Evolutionary conservation across 345 rosid species (phyloP).

Genomic region (Rhodamnia argentea): DNA sequence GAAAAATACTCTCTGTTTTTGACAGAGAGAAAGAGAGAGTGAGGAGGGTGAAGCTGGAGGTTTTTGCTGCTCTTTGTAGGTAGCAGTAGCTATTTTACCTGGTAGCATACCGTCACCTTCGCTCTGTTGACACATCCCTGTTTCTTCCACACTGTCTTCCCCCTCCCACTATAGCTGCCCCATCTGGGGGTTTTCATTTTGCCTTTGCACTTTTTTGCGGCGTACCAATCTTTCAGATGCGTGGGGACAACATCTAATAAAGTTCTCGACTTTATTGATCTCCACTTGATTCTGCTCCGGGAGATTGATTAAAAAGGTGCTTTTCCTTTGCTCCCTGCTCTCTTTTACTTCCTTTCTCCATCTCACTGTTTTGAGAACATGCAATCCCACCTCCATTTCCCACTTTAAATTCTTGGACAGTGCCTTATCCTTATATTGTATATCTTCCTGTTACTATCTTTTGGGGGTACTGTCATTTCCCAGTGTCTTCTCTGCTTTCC

Average conservation of each 20-base stretch:
- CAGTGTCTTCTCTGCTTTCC: neutral
- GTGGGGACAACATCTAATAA: constrained; percentile 14
- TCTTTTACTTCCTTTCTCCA: neutral
- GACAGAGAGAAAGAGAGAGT: neutral
- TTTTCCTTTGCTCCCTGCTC: neutral
- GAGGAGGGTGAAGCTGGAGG: neutral
- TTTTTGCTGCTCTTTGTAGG: neutral
- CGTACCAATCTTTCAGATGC: neutral
- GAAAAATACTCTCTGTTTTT: neutral
- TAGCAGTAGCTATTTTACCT: neutral
- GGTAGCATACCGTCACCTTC: neutral
- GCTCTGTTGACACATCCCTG: neutral
- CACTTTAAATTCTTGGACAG: neutral
- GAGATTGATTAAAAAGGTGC: constrained; percentile 14
- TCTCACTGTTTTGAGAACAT: neutral
- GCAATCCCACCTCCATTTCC: neutral
- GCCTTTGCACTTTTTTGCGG: neutral
- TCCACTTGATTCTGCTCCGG: constrained; percentile 7
- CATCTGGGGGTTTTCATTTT: neutral
- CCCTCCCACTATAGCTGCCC: neutral
- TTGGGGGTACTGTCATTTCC: neutral
- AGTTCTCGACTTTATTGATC: neutral
- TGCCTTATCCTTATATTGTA: neutral
- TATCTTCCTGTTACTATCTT: neutral
- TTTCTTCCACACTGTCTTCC: neutral